A percentile compares a stretch with the other conserved stretches of the same genome.
Evolutionary conservation across 129 eudicot species (phyloP).

Genomic region (Centrapalus pauciflorus): DNA sequence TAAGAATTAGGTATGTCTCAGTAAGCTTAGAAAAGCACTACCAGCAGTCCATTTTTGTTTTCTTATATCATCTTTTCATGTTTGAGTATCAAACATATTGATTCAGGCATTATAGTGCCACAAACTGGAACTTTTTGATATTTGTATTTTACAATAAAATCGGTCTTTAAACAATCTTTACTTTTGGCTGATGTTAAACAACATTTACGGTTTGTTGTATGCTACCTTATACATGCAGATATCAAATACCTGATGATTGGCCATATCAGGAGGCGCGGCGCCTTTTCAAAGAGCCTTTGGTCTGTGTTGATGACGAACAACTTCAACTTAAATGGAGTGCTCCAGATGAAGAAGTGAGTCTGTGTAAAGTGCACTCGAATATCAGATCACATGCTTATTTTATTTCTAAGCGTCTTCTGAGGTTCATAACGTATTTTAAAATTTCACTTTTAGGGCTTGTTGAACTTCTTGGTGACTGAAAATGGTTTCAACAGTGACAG

Average conservation of each 20-base stretch:
- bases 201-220: neutral
- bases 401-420: neutral
- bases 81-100: neutral
- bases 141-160: too few relatives aligned
- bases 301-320: constrained; percentile 57
- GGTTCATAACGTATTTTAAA: too few relatives aligned
- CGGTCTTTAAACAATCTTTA: neutral
- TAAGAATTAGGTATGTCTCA: neutral
- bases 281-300: constrained; percentile 84
- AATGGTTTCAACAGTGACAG: constrained; percentile 94
- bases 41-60: neutral
- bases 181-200: neutral
- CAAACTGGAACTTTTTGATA: neutral
- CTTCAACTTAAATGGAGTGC: constrained; percentile 80
- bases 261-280: constrained; percentile 86
- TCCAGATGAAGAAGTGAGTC: constrained; percentile 90
- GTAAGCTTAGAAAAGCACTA: neutral
- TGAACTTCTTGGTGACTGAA: constrained; percentile 76
- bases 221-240: constrained; percentile 36
- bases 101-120: neutral
- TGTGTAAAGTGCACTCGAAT: neutral
- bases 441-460: constrained; percentile 58
- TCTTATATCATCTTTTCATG: neutral
- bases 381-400: neutral
- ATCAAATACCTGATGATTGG: constrained; percentile 90